Percentiles rank a stretch among this genome's conserved stretches.
These are phyloP conservation scores for Tuber umbilicatum DNA, from an alignment of 495 filamentous ascomycete species.

Conservation along the genomic window DNA sequence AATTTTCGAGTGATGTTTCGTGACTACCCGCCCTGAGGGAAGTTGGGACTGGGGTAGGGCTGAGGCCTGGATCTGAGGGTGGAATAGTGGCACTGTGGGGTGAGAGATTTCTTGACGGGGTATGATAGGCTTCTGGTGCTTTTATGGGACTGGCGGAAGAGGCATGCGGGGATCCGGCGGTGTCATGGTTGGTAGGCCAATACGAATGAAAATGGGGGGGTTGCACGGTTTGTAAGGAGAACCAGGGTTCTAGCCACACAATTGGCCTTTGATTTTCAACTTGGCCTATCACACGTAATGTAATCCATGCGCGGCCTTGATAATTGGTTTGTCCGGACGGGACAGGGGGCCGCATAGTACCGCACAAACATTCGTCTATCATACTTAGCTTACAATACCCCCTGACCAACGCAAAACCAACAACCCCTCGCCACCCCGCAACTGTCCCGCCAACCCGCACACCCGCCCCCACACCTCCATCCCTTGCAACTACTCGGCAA, in stretches of 20 bases:
- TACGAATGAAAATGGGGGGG: neutral
- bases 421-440: neutral
- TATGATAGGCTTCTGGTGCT: neutral
- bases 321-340: neutral
- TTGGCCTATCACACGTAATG: neutral
- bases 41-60: neutral
- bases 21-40: neutral
- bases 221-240: neutral
- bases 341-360: neutral
- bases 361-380: neutral
- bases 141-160: neutral
- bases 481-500: neutral
- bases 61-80: neutral
- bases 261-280: neutral
- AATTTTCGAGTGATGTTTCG: neutral
- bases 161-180: neutral
- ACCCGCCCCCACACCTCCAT: neutral
- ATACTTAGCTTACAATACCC: neutral
- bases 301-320: neutral
- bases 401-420: neutral
- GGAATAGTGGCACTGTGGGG: neutral
- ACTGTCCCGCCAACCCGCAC: neutral
- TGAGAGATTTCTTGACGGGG: neutral
- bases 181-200: neutral
- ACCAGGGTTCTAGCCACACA: neutral